Evolutionary conservation across 208 protist genomes (phyloP).

Genomic region (Leishmania lainsoni): DNA sequence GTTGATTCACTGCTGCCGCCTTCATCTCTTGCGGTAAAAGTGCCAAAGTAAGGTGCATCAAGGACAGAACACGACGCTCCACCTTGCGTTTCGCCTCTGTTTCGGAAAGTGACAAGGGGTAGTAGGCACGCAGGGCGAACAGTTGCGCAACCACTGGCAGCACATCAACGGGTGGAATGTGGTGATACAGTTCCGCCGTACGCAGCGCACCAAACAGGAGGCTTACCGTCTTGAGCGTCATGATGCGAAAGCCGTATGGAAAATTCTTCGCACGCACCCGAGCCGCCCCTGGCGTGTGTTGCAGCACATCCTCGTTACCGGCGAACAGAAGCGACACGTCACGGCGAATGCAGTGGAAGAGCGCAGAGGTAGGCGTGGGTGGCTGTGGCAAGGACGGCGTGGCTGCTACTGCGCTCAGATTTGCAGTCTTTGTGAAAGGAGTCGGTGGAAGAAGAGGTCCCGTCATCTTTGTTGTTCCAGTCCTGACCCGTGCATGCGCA

Average conservation of each 20-base stretch:
- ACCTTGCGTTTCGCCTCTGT: conserved; percentile 28
- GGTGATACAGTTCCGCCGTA: conserved; percentile 30
- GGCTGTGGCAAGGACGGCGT: conserved; percentile 4
- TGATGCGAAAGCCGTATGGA: conserved; percentile 30
- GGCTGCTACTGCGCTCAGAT: background rate
- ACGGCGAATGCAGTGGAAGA: conserved; percentile 27
- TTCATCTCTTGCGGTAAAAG: conserved; percentile 46
- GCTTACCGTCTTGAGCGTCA: conserved; percentile 32
- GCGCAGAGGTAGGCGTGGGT: conserved; percentile 8
- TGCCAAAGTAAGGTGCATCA: conserved; percentile 32
- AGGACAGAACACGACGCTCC: conserved; percentile 17
- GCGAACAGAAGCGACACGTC: conserved; percentile 24
- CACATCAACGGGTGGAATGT: conserved; percentile 24
- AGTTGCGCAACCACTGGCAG: conserved; percentile 47
- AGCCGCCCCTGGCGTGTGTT: conserved; percentile 27
- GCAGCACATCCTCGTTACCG: conserved; percentile 35
- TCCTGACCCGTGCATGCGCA: background rate
- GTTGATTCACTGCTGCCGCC: conserved; percentile 21
- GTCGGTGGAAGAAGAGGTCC: conserved; percentile 1
- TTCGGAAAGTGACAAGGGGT: conserved; percentile 20
- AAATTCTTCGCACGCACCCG: conserved; percentile 31
- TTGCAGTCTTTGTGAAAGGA: background rate
- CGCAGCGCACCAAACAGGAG: conserved; percentile 47
- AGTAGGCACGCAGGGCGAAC: conserved; percentile 52
- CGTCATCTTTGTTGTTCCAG: background rate